phyloP scores from a whole-genome alignment of 495 filamentous ascomycete genomes.

The Penicillium manginii region DNA sequence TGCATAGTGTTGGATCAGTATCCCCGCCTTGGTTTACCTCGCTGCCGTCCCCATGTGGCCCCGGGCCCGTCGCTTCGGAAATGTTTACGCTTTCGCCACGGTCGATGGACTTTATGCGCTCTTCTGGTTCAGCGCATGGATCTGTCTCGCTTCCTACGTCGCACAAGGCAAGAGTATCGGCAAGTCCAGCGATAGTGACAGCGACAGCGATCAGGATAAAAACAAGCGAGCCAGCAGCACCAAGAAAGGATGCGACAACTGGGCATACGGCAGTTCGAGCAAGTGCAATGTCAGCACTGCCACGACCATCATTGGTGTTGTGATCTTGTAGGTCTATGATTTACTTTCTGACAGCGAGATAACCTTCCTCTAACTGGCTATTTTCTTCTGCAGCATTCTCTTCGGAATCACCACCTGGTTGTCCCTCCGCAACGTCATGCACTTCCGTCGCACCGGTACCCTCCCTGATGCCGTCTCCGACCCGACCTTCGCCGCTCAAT shows the following conservation, averaged over 20 bases:
- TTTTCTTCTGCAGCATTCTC: constrained; percentile 59
- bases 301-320: constrained; percentile 75
- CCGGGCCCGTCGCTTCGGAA: constrained; percentile 76
- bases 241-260: constrained; percentile 51
- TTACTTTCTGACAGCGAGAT: constrained; percentile 4
- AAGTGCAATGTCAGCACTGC: constrained; percentile 77
- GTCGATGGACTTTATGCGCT: constrained; percentile 75
- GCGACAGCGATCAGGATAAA: constrained; percentile 9
- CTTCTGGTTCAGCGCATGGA: constrained; percentile 85
- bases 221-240: constrained; percentile 21
- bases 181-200: constrained; percentile 18
- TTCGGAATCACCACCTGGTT: constrained; percentile 73
- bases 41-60: constrained; percentile 81
- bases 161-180: constrained; percentile 51
- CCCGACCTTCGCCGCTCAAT: constrained; percentile 55
- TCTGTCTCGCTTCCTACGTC: constrained; percentile 74
- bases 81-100: constrained; percentile 78
- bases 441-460: constrained; percentile 76
- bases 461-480: constrained; percentile 67
- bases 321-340: constrained; percentile 70
- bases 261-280: constrained; percentile 54
- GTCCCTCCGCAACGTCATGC: constrained; percentile 75
- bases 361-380: constrained; percentile 15
- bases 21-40: constrained; percentile 83
- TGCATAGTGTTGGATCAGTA: constrained; percentile 78